Percentiles rank a stretch among this genome's conserved stretches.
These are phyloP conservation scores for Penicillium egyptiacum DNA, from an alignment of 495 filamentous ascomycete genomes.

Conservation along the genomic window DNA sequence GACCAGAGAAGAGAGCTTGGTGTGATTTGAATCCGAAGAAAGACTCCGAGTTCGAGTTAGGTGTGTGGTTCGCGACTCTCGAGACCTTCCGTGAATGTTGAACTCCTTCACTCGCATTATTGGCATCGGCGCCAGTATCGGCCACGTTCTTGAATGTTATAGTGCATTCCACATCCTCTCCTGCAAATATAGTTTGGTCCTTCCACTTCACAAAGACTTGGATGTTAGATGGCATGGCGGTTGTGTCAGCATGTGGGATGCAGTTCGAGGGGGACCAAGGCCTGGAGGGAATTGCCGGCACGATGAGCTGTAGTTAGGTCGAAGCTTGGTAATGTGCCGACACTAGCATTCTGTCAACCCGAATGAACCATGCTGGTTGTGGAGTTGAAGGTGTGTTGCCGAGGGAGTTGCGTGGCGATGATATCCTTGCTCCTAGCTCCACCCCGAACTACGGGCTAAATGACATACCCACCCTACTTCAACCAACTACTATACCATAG, in stretches of 20 bases:
- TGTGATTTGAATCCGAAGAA: slow-evolving; percentile 46
- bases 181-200: slow-evolving; percentile 87
- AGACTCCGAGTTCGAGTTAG: slow-evolving; percentile 41
- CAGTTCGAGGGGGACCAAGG: slow-evolving; percentile 19
- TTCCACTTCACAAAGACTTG: slow-evolving; percentile 94
- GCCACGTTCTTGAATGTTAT: slow-evolving; percentile 95
- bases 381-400: slow-evolving; percentile 18
- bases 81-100: slow-evolving; percentile 49
- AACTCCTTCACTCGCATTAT: slow-evolving; percentile 33
- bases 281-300: slow-evolving; percentile 16
- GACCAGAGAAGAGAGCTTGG: slow-evolving; percentile 40
- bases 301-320: slow-evolving; percentile 9
- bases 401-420: slow-evolving; percentile 19
- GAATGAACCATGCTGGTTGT: slow-evolving; percentile 24
- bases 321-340: slow-evolving; percentile 17
- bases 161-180: slow-evolving; percentile 88
- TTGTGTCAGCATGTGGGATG: slow-evolving; percentile 39
- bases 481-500: background rate
- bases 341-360: slow-evolving; percentile 33
- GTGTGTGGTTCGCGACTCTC: slow-evolving; percentile 40
- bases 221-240: slow-evolving; percentile 64
- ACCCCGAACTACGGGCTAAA: slow-evolving; percentile 8
- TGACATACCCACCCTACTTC: slow-evolving; percentile 5
- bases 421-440: slow-evolving; percentile 10
- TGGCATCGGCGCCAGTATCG: slow-evolving; percentile 33